Base-by-base conservation (phyloP, 2,329 filamentous ascomycete species). In the Cadophora sp. region DNA sequence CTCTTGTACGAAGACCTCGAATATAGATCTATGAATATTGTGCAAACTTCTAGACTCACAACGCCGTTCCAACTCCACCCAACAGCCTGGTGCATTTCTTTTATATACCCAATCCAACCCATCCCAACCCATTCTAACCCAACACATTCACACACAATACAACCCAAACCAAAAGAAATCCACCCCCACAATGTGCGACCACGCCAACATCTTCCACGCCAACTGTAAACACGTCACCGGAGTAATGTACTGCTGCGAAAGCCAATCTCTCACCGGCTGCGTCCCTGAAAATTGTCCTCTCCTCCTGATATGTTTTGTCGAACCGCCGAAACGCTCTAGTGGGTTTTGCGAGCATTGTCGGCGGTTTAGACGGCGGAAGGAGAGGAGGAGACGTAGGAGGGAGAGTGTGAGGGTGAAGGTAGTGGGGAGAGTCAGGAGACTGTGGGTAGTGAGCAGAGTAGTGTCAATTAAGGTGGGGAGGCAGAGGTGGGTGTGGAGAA, bases 231-330 rank as follows among this genome's bases (percentile, higher is more conserved):
- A 59, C 56, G 22, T 47, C 16, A 43, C 39, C 9, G 56, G 56
- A 22, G 41, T 47, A 9, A 59, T 59, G 56, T 59, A 47, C 39
- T 59, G 56, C 56, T 59, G 56, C 39, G 56, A 59, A 16, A 3
- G 13, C 11, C 39, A 59, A 47, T 59, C 56, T 0, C 39, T 18
- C 1, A 22, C 41, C 8, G 22, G 24, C 18, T 59, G 20, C 22
- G 33, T 30, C 13, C 56, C 56, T 1, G 56, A 59, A 30, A n/a
- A 59, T n/a, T 59, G 56, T 20, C 56, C 56, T 4, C 5, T 24
- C 3, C 13, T 45, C 0, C 22, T 59, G 13, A 47, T 59, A 24
- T 45, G 39, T 24, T 59, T 59, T n/a, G 14, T 59, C 9, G 56
- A 59, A 8, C 56, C 56, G 22, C 56, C 36, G 13, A 43, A 59